phyloP scores from a whole-genome alignment of 805 yeast genomes.

The Hanseniaspora osmophila region DNA sequence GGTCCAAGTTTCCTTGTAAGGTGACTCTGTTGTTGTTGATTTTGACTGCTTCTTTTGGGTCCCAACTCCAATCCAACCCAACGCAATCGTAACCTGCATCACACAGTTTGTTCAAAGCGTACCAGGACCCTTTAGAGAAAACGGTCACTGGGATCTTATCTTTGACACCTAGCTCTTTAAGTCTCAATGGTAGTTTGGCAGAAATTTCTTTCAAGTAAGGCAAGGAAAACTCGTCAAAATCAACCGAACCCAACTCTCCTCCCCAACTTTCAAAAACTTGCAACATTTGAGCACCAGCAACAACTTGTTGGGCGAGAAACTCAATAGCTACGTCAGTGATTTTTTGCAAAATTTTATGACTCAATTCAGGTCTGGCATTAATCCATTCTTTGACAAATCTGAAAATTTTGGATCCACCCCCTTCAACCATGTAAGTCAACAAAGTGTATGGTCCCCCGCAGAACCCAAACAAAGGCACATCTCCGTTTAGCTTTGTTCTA shows the following conservation, averaged over 20 bases:
- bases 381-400: conserved; percentile 88
- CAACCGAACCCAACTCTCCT: conserved; percentile 85
- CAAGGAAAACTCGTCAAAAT: conserved; percentile 75
- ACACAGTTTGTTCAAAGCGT: conserved; percentile 76
- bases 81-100: conserved; percentile 71
- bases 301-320: conserved; percentile 84
- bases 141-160: conserved; percentile 76
- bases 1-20: conserved; percentile 91
- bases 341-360: conserved; percentile 58
- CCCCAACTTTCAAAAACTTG: conserved; percentile 98
- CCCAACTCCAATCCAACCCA: conserved; percentile 87
- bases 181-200: conserved; percentile 48
- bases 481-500: conserved; percentile 70
- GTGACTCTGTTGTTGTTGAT: conserved; percentile 63
- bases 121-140: conserved; percentile 96
- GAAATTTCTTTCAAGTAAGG: conserved; percentile 78
- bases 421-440: conserved; percentile 93
- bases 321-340: conserved; percentile 83
- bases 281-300: conserved; percentile 95
- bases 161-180: conserved; percentile 52
- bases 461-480: conserved; percentile 89
- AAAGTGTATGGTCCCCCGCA: conserved; percentile 98
- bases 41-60: conserved; percentile 72
- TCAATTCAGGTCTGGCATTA: conserved; percentile 58
- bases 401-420: conserved; percentile 87